A percentile compares a stretch with the other conserved stretches of the same genome.
Conservation (phyloP, 768 basidiomycete genomes). For the Cubamyces sp. region DNA sequence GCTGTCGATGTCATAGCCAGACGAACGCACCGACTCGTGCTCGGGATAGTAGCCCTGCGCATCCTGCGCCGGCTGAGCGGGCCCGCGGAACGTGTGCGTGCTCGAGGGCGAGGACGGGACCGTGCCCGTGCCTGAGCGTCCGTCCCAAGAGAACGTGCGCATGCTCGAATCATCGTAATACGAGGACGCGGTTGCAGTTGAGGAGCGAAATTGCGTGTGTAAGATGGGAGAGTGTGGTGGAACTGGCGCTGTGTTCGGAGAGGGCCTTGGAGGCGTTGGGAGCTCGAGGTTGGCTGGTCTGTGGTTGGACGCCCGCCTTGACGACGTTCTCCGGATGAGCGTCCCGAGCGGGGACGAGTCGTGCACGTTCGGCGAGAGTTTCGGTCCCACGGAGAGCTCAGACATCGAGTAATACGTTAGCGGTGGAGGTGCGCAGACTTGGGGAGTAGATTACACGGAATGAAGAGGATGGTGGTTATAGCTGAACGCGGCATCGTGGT, state of each 20-base stretch:
- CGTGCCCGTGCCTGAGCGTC: constrained; percentile 10
- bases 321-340: constrained; percentile 58
- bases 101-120: constrained; percentile 14
- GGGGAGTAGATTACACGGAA: neutral
- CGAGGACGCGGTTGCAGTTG: constrained; percentile 40
- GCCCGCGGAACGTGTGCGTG: constrained; percentile 9
- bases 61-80: constrained; percentile 1
- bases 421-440: neutral
- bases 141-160: constrained; percentile 22
- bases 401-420: constrained; percentile 9
- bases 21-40: constrained; percentile 24
- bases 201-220: constrained; percentile 51
- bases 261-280: constrained; percentile 20
- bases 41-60: neutral
- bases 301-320: constrained; percentile 40
- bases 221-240: constrained; percentile 51
- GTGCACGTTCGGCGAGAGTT: constrained; percentile 32
- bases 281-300: constrained; percentile 16
- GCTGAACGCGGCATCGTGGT: neutral
- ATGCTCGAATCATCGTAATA: constrained; percentile 32
- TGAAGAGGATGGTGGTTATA: constrained; percentile 4
- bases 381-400: constrained; percentile 12
- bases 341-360: constrained; percentile 61
- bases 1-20: constrained; percentile 30
- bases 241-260: constrained; percentile 7